Conservation (phyloP, 83 land plant genomes). For the Isoetes engelmannii region DNA sequence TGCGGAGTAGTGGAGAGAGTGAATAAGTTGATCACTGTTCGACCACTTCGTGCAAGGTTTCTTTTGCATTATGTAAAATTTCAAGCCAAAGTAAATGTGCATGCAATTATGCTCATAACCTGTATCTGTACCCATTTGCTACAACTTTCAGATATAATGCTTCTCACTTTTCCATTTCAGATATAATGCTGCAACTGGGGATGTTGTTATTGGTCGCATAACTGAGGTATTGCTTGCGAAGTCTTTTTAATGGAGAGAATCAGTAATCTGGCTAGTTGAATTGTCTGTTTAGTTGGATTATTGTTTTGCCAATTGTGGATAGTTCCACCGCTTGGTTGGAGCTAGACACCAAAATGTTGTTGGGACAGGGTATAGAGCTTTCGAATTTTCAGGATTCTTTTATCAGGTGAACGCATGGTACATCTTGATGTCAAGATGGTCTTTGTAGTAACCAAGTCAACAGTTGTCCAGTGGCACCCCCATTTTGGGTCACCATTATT, state of each 20-base stretch:
- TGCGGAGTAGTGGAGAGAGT: slow-evolving; percentile 96
- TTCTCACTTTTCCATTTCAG: slow-evolving; percentile 24
- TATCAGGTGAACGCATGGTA: no score
- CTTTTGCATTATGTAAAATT: neutral
- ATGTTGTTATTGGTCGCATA: slow-evolving; percentile 87
- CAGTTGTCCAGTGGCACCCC: no score
- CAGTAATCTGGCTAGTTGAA: neutral
- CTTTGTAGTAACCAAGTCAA: no score
- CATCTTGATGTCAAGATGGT: no score
- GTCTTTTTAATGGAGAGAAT: no score
- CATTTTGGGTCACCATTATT: no score
- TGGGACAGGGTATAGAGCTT: no score
- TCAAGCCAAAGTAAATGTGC: no score
- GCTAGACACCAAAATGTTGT: neutral
- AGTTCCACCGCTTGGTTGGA: neutral
- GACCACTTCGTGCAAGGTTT: slow-evolving; percentile 70
- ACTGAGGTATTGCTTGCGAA: slow-evolving; percentile 46
- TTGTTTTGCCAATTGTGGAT: slow-evolving; percentile 1
- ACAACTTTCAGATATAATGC: no score
- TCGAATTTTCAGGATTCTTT: no score
- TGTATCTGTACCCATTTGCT: no score
- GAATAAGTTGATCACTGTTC: slow-evolving; percentile 81
- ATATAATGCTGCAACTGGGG: slow-evolving; percentile 88
- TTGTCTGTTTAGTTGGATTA: neutral
- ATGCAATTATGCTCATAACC: no score